phyloP scores from a whole-genome alignment of 371 early-diverging fungal genomes.

The Apophysomyces elegans region DNA sequence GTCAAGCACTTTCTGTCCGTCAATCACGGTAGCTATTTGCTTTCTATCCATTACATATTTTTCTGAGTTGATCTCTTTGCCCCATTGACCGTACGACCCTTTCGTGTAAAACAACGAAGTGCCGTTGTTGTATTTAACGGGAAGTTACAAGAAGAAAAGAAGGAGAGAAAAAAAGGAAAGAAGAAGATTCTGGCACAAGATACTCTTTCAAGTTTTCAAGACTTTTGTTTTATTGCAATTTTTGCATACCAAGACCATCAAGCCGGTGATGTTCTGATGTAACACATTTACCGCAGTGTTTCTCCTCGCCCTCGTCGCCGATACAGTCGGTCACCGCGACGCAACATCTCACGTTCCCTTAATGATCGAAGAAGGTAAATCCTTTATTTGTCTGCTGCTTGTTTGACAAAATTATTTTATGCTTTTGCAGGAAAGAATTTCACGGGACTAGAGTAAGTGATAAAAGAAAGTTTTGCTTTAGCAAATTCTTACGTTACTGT shows the following conservation, averaged over 20 bases:
- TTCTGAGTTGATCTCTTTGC: constrained; percentile 3
- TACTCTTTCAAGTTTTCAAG: constrained; percentile 12
- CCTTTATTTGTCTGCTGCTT: background rate
- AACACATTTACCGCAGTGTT: constrained; percentile 14
- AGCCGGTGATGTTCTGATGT: constrained; percentile 15
- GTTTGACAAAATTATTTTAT: constrained; percentile 4
- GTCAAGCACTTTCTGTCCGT: constrained; percentile 8
- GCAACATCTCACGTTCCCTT: background rate
- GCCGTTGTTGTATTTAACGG: constrained; percentile 11
- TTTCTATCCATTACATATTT: background rate
- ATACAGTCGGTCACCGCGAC: constrained; percentile 33
- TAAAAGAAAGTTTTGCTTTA: background rate
- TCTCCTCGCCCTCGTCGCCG: constrained; percentile 39
- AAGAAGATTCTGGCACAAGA: constrained; percentile 11
- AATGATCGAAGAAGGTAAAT: constrained; percentile 23
- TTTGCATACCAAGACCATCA: constrained; percentile 8
- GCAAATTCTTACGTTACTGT: background rate
- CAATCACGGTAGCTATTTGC: background rate
- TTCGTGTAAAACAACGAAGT: constrained; percentile 12
- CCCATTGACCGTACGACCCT: constrained; percentile 11
- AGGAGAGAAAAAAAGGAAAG: constrained; percentile 2
- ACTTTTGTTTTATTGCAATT: constrained; percentile 8
- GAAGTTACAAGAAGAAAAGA: constrained; percentile 13
- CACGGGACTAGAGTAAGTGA: constrained; percentile 48
- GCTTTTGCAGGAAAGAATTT: constrained; percentile 38